phyloP scores from a whole-genome alignment of 1,284 basidiomycete species.

The Singerocomus rubriflavus region DNA sequence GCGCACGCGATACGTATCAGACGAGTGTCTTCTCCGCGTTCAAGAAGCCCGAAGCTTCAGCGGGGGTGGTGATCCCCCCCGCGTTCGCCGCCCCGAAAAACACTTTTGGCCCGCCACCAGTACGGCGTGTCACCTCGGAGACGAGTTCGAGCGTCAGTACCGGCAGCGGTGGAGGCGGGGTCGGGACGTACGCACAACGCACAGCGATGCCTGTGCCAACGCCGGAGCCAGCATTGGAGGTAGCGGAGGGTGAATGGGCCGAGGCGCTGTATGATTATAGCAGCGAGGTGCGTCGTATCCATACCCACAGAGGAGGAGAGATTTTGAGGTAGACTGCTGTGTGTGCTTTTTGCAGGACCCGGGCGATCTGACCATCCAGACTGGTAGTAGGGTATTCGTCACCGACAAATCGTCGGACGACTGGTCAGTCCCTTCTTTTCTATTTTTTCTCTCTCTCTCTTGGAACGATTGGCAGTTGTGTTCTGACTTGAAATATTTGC shows the following conservation, averaged over 20 bases:
- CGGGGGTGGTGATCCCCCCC: conserved; percentile 39
- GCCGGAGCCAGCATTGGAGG: conserved; percentile 33
- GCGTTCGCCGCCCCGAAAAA: conserved; percentile 48
- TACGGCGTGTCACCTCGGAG: conserved; percentile 36
- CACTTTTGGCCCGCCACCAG: conserved; percentile 56
- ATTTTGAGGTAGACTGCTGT: background rate
- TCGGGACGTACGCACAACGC: conserved; percentile 24
- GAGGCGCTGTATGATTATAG: conserved; percentile 74
- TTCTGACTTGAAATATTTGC: conserved; percentile 6
- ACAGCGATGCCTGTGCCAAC: conserved; percentile 27
- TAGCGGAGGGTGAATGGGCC: conserved; percentile 64
- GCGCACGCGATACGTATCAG: background rate
- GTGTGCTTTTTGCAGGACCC: conserved; percentile 47
- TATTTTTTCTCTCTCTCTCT: conserved; percentile 7
- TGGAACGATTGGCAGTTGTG: background rate
- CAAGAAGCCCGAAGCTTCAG: conserved; percentile 24
- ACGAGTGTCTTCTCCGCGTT: conserved; percentile 20
- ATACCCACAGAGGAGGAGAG: no score
- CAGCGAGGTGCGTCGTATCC: conserved; percentile 49
- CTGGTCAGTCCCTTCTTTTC: conserved; percentile 46
- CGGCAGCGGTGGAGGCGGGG: conserved; percentile 1
- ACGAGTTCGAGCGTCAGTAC: conserved; percentile 19
- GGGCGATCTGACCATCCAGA: conserved; percentile 58
- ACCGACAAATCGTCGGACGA: conserved; percentile 67
- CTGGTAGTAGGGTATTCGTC: conserved; percentile 54